Percentiles rank a stretch among this genome's conserved stretches.
These are phyloP conservation scores for Elsinoe ampelina DNA, from an alignment of 2,329 filamentous ascomycete species.

Conservation along the genomic window DNA sequence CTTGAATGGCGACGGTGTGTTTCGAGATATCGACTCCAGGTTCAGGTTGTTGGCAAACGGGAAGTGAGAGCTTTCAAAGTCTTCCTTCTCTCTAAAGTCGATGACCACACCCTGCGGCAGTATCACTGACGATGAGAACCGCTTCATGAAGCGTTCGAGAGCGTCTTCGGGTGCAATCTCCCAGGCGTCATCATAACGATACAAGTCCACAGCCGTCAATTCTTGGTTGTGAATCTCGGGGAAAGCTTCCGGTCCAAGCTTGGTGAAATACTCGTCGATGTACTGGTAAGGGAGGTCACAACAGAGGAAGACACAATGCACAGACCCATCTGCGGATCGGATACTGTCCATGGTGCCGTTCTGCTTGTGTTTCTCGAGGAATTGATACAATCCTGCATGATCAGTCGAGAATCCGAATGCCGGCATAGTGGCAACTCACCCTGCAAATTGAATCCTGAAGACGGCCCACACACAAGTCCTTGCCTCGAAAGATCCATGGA, in stretches of 20 bases:
- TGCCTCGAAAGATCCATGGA: constrained; percentile 48
- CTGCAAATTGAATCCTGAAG: constrained; percentile 49
- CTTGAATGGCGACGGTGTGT: constrained; percentile 37
- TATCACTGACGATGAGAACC: constrained; percentile 9
- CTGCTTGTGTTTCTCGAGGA: constrained; percentile 41
- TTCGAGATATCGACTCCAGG: constrained; percentile 18
- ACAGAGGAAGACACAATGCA: constrained; percentile 51
- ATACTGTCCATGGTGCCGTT: constrained; percentile 38
- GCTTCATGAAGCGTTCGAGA: constrained; percentile 22
- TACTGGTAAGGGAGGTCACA: constrained; percentile 57
- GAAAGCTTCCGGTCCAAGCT: constrained; percentile 41
- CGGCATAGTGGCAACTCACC: constrained; percentile 25
- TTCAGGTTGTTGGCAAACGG: constrained; percentile 35
- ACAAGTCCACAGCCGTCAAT: constrained; percentile 42
- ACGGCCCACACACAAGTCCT: constrained; percentile 52
- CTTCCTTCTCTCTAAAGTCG: constrained; percentile 22
- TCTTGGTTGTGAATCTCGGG: constrained; percentile 42
- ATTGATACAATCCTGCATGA: constrained; percentile 32
- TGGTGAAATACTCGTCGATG: constrained; percentile 48
- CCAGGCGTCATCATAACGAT: constrained; percentile 49
- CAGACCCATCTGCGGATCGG: constrained; percentile 36
- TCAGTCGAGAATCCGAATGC: not conserved
- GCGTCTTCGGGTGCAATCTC: constrained; percentile 37
- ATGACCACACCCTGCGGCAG: constrained; percentile 15
- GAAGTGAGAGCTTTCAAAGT: constrained; percentile 37